Conservation (phyloP, 441 rosid genomes). For the Gossypium laxum region DNA sequence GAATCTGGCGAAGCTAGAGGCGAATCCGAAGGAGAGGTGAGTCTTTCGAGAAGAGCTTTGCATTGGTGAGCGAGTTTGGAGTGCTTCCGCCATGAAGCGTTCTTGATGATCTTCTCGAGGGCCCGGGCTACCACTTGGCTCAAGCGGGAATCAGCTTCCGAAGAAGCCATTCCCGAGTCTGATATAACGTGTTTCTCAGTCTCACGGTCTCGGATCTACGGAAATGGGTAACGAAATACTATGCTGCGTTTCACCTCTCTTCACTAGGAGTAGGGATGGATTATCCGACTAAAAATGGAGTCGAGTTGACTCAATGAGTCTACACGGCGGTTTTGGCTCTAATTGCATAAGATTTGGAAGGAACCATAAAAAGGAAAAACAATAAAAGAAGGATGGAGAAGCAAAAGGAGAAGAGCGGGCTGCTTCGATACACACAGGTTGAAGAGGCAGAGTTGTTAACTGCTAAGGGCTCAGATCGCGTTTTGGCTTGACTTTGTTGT, state of each 20-base stretch:
- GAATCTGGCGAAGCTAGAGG: slow-evolving; percentile 38
- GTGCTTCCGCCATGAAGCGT: slow-evolving; percentile 95
- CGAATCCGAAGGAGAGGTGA: slow-evolving; percentile 34
- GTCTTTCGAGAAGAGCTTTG: slow-evolving; percentile 64
- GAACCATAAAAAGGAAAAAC: neutral
- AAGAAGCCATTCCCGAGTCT: slow-evolving; percentile 92
- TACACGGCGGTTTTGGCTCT: slow-evolving; percentile 2
- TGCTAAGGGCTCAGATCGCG: slow-evolving; percentile 47
- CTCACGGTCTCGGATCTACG: slow-evolving; percentile 46
- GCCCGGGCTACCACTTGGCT: slow-evolving; percentile 63
- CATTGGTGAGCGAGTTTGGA: slow-evolving; percentile 85
- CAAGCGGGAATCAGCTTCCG: slow-evolving; percentile 99
- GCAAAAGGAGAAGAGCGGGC: neutral
- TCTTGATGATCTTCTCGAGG: slow-evolving; percentile 73
- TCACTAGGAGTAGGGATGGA: slow-evolving; percentile 4
- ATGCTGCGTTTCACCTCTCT: neutral
- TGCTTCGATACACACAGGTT: neutral
- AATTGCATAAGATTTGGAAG: slow-evolving; percentile 19
- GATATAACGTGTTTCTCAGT: slow-evolving; percentile 21
- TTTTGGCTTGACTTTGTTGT: slow-evolving; percentile 11
- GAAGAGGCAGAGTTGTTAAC: slow-evolving; percentile 7
- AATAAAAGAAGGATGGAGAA: neutral
- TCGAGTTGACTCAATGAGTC: slow-evolving; percentile 20
- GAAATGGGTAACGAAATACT: slow-evolving; percentile 7
- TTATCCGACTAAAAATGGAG: slow-evolving; percentile 11